phyloP scores from a whole-genome alignment of 768 basidiomycete genomes.

The Suillus discolor region DNA sequence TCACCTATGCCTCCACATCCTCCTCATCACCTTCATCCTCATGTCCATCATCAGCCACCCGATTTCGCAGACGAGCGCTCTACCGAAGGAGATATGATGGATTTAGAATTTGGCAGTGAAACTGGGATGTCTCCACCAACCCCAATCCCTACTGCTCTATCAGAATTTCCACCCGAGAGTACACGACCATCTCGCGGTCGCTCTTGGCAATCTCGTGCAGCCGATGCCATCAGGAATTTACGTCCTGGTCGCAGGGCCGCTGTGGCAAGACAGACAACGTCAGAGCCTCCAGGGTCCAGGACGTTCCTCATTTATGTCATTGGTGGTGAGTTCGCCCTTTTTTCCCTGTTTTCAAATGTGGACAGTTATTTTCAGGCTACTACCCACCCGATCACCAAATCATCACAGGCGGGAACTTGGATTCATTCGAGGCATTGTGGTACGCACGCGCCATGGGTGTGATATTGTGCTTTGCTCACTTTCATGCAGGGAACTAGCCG shows the following conservation, averaged over 20 bases:
- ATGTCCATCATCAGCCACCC: constrained; percentile 14
- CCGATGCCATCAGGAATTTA: constrained; percentile 61
- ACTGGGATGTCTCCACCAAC: constrained; percentile 16
- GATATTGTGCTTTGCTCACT: background rate
- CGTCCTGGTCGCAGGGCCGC: constrained; percentile 38
- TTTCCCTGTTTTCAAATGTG: constrained; percentile 11
- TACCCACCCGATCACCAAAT: constrained; percentile 91
- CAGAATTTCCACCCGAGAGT: constrained; percentile 16
- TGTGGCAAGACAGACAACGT: constrained; percentile 23
- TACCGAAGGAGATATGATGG: constrained; percentile 24
- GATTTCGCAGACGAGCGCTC: constrained; percentile 24
- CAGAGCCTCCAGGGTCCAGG: constrained; percentile 44
- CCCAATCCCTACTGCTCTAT: constrained; percentile 17
- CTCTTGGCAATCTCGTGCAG: constrained; percentile 64
- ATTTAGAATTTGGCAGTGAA: constrained; percentile 25
- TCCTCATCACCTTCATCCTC: constrained; percentile 10
- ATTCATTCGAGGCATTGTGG: constrained; percentile 81
- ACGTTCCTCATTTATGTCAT: constrained; percentile 93
- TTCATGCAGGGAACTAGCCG: constrained; percentile 69
- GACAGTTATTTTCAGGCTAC: constrained; percentile 52
- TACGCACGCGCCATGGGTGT: constrained; percentile 38
- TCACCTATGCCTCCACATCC: constrained; percentile 25
- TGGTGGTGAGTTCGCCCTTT: constrained; percentile 52
- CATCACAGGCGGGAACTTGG: constrained; percentile 75
- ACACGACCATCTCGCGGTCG: constrained; percentile 35